A percentile compares a stretch with the other conserved stretches of the same genome.
These are phyloP conservation scores for Taxawa tesnikishii DNA, from an alignment of 2,329 filamentous ascomycete species.

Conservation along the genomic window DNA sequence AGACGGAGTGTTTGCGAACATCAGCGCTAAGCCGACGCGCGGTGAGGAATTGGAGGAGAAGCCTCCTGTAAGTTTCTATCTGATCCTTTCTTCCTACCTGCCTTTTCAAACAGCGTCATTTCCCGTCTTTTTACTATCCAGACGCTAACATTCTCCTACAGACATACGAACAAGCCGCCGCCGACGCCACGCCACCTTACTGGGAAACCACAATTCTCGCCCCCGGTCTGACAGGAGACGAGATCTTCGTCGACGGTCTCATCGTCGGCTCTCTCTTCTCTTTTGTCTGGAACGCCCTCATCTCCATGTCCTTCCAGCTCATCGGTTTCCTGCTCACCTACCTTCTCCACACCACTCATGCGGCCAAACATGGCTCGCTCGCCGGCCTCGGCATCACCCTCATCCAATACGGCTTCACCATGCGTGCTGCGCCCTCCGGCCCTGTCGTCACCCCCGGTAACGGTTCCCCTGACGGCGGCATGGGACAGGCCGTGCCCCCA, in stretches of 20 bases:
- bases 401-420: slow-evolving; percentile 93
- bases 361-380: slow-evolving; percentile 92
- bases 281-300: slow-evolving; percentile 89
- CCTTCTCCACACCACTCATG: slow-evolving; percentile 92
- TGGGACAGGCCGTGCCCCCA: slow-evolving; percentile 50
- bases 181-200: slow-evolving; percentile 90
- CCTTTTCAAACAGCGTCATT: too few relatives aligned
- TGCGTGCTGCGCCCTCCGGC: slow-evolving; percentile 40
- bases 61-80: slow-evolving; percentile 61
- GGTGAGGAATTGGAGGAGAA: slow-evolving; percentile 77
- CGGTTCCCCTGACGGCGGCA: slow-evolving; percentile 26
- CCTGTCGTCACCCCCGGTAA: slow-evolving; percentile 25
- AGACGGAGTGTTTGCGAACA: slow-evolving; percentile 92
- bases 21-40: slow-evolving; percentile 78
- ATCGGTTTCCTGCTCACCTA: slow-evolving; percentile 97
- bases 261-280: slow-evolving; percentile 80
- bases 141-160: slow-evolving; percentile 33
- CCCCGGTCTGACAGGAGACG: slow-evolving; percentile 76
- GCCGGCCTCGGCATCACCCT: slow-evolving; percentile 90
- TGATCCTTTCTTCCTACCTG: too few relatives aligned
- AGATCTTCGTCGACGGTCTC: slow-evolving; percentile 94
- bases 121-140: slow-evolving; percentile 1
- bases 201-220: slow-evolving; percentile 98
- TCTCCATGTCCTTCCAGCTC: slow-evolving; percentile 93
- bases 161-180: slow-evolving; percentile 97